Evolutionary conservation across 805 yeast genomes (phyloP).

Genomic region (Yarrowia sp.): DNA sequence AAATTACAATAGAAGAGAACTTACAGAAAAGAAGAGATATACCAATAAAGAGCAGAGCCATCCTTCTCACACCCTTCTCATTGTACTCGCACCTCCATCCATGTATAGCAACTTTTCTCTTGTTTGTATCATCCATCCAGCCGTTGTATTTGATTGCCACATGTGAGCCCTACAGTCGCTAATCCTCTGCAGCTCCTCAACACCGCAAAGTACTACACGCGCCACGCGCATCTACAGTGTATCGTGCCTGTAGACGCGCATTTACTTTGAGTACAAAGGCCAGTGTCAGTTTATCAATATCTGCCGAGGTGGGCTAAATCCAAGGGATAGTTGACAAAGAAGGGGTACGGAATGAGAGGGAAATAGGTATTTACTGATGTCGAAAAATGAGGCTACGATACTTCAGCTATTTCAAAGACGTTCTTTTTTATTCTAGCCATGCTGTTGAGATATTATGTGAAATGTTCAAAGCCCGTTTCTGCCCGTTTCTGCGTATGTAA

Average conservation of each 20-base stretch:
- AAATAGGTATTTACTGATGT: background rate
- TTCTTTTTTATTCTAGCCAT: too few species aligned
- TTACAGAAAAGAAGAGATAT: too few species aligned
- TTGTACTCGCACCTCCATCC: too few species aligned
- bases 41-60: too few species aligned
- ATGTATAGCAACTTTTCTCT: too few species aligned
- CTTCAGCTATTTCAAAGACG: too few species aligned
- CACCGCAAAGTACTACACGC: constrained; percentile 1
- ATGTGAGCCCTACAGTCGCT: background rate
- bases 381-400: background rate
- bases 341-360: background rate
- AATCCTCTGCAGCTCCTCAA: background rate
- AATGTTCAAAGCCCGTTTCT: background rate
- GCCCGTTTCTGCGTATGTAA: background rate
- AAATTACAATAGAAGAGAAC: too few species aligned
- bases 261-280: background rate
- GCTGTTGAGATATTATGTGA: background rate
- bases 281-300: background rate
- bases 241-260: too few species aligned
- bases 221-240: constrained; percentile 16
- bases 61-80: too few species aligned
- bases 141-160: constrained; percentile 5
- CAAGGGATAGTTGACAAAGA: background rate
- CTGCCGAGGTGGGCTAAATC: constrained; percentile 11
- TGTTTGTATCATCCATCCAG: too few species aligned